Evolutionary conservation across 768 basidiomycete species (phyloP), one percentile per base, ranked within the genome.

Genomic region (Wakefieldia striispora): DNA sequence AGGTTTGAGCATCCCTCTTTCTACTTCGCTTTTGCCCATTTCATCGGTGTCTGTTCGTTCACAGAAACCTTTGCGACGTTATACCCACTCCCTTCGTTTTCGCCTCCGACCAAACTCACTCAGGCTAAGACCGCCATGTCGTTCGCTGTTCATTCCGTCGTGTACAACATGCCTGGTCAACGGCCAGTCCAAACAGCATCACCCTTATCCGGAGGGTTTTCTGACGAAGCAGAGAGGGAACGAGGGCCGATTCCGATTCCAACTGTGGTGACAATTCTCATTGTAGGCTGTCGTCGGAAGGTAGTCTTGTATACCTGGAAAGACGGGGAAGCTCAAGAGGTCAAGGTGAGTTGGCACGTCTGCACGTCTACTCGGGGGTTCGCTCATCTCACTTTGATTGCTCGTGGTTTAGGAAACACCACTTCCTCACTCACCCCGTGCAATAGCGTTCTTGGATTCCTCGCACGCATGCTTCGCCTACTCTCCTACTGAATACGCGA

Each of bases 361-460:
- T 16, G 20, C 27, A 19, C 5, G 7, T 35, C 19, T 26, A 29
- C 17, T 19, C 31, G 12, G 16, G 16, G 7, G n/a, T 49, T 48
- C 17, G 29, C 47, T 54, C 41, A 51, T 40, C 11, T 10, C 38
- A 24, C 40, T 4, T 35, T 34, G 40, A n/a, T 41, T 23, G 10
- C 43, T 42, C 49, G 17, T n/a, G 40, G 19, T 13, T 19, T 29
- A 95, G 89, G 95, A 98, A 78, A 72, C 83, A 3, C 60, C 75
- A 0, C 74, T 97, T 4, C 89, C 95, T 12, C 95, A 98, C 64
- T 93, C 94, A 9, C 86, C 97, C n/a, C 81, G 97, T 35, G 75
- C 79, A 0, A 84, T 97, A 43, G 74, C 84, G 3, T 95, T 97
- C 64, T 68, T 91, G 43, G 73, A 82, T 51, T 59, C 78, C 6